Evolutionary conservation across 1,284 basidiomycete species (phyloP).

Genomic region (Papiliotrema nemorosa): DNA sequence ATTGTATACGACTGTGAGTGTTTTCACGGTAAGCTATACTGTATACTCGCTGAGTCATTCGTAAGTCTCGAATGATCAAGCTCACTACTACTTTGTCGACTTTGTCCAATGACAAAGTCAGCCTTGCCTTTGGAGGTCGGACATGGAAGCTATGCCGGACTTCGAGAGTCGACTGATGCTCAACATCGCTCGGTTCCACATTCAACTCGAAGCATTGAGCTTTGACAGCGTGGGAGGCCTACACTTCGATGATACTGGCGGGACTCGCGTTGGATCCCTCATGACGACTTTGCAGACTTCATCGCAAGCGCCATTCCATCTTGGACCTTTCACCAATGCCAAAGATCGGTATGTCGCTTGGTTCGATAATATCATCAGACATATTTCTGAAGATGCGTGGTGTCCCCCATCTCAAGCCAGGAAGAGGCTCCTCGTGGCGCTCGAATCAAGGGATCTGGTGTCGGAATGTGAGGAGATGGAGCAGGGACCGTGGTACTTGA

Average conservation of each 20-base stretch:
- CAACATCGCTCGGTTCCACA: background rate
- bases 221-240: background rate
- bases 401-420: too few relatives aligned
- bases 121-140: too few relatives aligned
- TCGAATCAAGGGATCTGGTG: background rate
- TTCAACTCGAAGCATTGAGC: background rate
- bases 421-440: background rate
- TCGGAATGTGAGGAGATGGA: background rate
- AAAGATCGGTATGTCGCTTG: background rate
- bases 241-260: background rate
- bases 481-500: conserved; percentile 4
- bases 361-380: background rate
- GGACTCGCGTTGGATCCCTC: background rate
- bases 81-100: too few relatives aligned
- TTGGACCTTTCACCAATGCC: background rate
- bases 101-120: too few relatives aligned
- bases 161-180: too few relatives aligned
- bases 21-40: too few relatives aligned
- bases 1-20: too few relatives aligned
- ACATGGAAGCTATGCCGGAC: too few relatives aligned
- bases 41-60: too few relatives aligned
- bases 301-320: background rate
- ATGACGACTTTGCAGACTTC: background rate
- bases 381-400: background rate
- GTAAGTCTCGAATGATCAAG: too few relatives aligned